These are phyloP conservation scores for Mortierella sp. DNA, from an alignment of 371 early-diverging fungal species.

Conservation along the genomic window DNA sequence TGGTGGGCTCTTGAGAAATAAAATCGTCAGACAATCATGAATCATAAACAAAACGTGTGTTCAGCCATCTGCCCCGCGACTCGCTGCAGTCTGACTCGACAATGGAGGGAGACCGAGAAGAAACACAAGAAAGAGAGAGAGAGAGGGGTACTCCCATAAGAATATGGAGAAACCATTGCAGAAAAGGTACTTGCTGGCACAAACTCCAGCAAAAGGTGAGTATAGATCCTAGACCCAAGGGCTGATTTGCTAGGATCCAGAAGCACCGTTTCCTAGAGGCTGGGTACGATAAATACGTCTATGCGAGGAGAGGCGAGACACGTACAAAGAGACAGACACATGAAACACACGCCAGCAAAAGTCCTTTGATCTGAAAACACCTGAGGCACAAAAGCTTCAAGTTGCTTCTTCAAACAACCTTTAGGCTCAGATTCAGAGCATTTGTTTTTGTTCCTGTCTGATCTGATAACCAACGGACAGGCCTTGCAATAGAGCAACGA, in stretches of 20 bases:
- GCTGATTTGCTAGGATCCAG: slow-evolving; percentile 1
- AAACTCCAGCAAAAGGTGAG: neutral
- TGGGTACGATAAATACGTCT: neutral
- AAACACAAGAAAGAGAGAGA: no score
- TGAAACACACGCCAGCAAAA: neutral
- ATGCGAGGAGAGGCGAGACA: neutral
- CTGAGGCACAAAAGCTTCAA: neutral
- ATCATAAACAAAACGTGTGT: neutral
- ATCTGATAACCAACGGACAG: no score
- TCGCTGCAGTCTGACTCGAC: neutral
- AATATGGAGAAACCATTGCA: neutral
- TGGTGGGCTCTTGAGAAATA: neutral
- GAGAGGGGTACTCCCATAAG: neutral
- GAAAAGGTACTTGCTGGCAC: neutral
- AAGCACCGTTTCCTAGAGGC: neutral
- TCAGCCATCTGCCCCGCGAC: neutral
- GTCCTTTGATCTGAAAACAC: neutral
- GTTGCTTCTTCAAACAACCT: no score
- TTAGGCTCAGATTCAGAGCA: no score
- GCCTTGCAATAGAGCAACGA: no score
- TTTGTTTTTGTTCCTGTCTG: no score
- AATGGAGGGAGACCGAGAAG: neutral
- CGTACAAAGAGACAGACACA: neutral
- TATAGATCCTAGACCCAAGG: neutral
- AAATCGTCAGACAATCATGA: neutral